Conservation (phyloP, 306 rosid genomes). For the Arachis stenosperma region DNA sequence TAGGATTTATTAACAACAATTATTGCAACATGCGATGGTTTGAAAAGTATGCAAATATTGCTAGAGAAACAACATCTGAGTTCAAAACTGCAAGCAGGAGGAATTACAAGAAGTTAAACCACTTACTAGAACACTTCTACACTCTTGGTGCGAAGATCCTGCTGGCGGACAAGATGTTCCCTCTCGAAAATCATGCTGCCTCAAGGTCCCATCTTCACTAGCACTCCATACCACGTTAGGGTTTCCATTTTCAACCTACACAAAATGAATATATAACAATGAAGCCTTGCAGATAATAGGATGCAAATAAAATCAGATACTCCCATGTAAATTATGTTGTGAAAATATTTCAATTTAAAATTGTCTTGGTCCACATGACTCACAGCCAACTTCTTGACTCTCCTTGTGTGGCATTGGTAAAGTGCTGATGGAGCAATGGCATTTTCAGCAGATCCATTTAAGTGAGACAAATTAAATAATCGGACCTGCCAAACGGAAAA, state of each 20-base stretch:
- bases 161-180: conserved; percentile 85
- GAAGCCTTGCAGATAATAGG: conserved; percentile 25
- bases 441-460: conserved; percentile 57
- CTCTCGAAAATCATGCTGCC: conserved; percentile 97
- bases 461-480: conserved; percentile 73
- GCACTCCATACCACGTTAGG: conserved; percentile 99
- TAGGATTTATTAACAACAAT: conserved; percentile 24
- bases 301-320: conserved; percentile 6
- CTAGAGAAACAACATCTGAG: neutral
- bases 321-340: conserved; percentile 2
- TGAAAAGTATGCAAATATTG: conserved; percentile 17
- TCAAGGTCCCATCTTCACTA: conserved; percentile 98
- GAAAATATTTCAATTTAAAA: conserved; percentile 30
- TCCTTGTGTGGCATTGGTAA: conserved; percentile 83
- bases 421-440: conserved; percentile 66
- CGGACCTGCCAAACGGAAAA: conserved; percentile 72
- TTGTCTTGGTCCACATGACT: conserved; percentile 46
- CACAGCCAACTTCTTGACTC: conserved; percentile 98
- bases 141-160: conserved; percentile 89
- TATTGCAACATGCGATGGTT: neutral
- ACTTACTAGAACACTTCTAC: conserved; percentile 85
- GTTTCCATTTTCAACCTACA: conserved; percentile 93
- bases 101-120: conserved; percentile 26
- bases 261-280: conserved; percentile 34
- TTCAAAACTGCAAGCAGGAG: conserved; percentile 13